Evolutionary conservation across 176 grass and related monocot genomes (phyloP).

Genomic region (Carex littledalei): DNA sequence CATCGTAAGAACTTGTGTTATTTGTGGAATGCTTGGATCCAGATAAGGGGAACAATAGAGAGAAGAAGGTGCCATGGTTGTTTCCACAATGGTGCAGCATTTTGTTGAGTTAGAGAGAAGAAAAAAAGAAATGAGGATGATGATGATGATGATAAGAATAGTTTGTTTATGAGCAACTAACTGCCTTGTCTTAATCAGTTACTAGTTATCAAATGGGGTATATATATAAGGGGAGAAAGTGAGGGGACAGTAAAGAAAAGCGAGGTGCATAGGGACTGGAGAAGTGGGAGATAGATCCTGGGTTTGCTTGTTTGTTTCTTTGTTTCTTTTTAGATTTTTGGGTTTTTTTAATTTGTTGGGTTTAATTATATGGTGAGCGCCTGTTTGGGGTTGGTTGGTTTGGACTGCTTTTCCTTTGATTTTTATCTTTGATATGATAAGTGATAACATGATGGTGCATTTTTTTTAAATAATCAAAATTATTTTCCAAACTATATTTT

Average conservation of each 20-base stretch:
- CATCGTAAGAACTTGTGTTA: conserved; percentile 27
- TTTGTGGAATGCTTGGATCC: conserved; percentile 30
- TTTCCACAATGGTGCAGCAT: conserved; percentile 51
- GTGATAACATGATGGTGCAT: no score
- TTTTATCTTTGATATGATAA: no score
- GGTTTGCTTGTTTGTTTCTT: conserved; percentile 19
- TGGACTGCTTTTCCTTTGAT: no score
- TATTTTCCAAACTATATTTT: no score
- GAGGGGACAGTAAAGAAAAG: conserved; percentile 6
- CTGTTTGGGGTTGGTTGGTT: neutral
- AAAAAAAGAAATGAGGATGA: conserved; percentile 15
- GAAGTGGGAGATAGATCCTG: conserved; percentile 28
- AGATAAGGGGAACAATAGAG: conserved; percentile 35
- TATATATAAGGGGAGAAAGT: conserved; percentile 22
- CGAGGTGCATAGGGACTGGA: conserved; percentile 12
- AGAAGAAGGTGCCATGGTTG: conserved; percentile 36
- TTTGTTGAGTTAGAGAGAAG: conserved; percentile 6
- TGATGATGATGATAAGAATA: no score
- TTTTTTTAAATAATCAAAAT: no score
- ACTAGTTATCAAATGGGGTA: neutral
- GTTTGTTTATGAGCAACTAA: neutral
- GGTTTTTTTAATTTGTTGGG: neutral
- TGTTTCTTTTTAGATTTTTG: neutral
- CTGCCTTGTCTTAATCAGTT: neutral
- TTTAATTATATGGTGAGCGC: neutral